Conservation (phyloP, 2,329 filamentous ascomycete genomes). For the Xylariaceae sp. region DNA sequence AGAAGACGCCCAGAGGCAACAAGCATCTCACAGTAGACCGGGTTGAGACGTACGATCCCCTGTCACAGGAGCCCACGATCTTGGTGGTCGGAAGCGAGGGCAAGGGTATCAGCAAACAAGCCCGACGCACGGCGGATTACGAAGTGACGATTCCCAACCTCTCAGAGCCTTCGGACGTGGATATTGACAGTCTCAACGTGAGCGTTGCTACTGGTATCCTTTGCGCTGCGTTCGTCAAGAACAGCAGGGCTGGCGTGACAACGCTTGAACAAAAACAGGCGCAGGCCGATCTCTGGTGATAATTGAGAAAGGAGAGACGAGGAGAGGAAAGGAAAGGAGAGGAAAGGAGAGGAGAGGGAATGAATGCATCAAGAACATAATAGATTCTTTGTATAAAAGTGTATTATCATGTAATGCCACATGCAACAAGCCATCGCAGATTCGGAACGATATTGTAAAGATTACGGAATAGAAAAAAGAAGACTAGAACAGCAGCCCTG, state of each 20-base stretch:
- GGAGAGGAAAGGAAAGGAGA: no score
- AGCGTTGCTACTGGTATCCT: constrained; percentile 80
- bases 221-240: constrained; percentile 60
- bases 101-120: constrained; percentile 59
- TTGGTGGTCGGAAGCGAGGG: constrained; percentile 81
- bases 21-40: constrained; percentile 46
- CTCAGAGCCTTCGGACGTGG: constrained; percentile 42
- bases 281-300: constrained; percentile 24
- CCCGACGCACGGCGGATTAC: constrained; percentile 62
- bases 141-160: constrained; percentile 60
- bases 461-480: background rate
- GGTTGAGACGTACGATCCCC: constrained; percentile 47
- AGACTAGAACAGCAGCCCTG: background rate
- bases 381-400: background rate
- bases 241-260: background rate
- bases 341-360: background rate
- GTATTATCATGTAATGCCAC: background rate
- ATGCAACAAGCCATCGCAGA: background rate
- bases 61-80: constrained; percentile 61
- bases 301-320: background rate
- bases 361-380: background rate
- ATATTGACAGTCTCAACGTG: constrained; percentile 88
- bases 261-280: constrained; percentile 18
- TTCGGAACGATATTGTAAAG: no score
- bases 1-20: constrained; percentile 33